Evolutionary conservation across 1,139 yeast species (phyloP), one percentile per base, ranked within the genome.

Genomic region (Zygosaccharomyces pseudobailii): DNA sequence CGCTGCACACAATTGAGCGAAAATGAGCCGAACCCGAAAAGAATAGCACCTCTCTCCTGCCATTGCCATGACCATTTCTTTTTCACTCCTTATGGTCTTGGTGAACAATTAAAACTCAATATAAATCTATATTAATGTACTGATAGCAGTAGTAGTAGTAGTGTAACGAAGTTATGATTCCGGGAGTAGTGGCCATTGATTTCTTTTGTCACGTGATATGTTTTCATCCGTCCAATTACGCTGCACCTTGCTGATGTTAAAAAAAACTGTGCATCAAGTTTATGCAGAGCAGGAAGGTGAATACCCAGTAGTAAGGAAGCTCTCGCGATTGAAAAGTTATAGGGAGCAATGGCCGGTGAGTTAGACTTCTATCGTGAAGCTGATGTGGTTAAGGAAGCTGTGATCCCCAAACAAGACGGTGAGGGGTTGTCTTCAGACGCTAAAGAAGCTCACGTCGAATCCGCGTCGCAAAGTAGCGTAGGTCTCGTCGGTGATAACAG

Each of bases 291-390:
- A 13, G 17, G 17, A 13, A 13, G 17, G 17, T 13, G 17, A 13
- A 13, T 13, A 13, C 17, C 17, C 17, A 13, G 17, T 13, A 13
- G 17, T 13, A 13, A 13, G 17, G 17, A 13, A 13, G 17, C 17
- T 13, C 17, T 13, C 17, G 17, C 17, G 17, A 13, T 13, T 27
- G 6, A 30, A 30, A 30, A 19, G 33, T 30, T 9, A 9, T 30
- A 10, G 13, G 33, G 13, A 19, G 33, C 35, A 7, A 48, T 48
- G 51, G 33, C 40, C 22, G 41, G 51, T 49, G 54, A 49, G 22
- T 52, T 53, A 6, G 51, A 56, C 44, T 63, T 57, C 47, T 63
- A 63, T 46, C 57, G 62, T 35, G 56, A 57, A 33, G 53, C 55
- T 7, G 63, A 61, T 41, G 43, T 57, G 20, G 61, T 58, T 5